Conservation (phyloP, 2,329 filamentous ascomycete genomes). For the Hypoxylon sp. region DNA sequence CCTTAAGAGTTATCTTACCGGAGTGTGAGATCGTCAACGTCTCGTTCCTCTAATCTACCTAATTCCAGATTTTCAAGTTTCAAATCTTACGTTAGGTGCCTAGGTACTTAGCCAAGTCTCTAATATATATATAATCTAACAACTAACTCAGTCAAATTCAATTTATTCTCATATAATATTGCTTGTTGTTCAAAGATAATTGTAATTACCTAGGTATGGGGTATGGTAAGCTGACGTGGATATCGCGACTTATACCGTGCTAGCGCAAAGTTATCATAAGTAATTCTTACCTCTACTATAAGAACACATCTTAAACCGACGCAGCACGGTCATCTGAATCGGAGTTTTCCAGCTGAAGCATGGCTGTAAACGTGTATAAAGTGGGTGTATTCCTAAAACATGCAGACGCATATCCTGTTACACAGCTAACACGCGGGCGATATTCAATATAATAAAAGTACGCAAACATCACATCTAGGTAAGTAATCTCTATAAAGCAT, state of each 20-base stretch:
- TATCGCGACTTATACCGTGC: not conserved
- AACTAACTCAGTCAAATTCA: not conserved
- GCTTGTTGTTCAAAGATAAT: not conserved
- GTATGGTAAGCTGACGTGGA: slow-evolving; percentile 6
- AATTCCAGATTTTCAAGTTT: not conserved
- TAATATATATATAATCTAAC: slow-evolving; percentile 10
- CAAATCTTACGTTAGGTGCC: not conserved
- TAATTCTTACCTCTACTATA: not conserved
- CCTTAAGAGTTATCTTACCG: not conserved
- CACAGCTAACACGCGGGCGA: not conserved
- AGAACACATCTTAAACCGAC: not conserved
- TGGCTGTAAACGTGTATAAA: not conserved
- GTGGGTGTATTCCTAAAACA: not conserved
- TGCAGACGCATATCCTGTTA: not conserved
- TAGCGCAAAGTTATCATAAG: not conserved
- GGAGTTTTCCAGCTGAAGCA: not conserved
- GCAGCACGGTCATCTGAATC: not conserved
- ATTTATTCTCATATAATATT: not conserved
- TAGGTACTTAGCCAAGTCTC: not conserved
- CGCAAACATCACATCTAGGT: not conserved
- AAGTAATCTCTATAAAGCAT: too few relatives aligned
- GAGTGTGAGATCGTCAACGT: not conserved
- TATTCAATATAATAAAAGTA: not conserved
- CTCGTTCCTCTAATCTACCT: too few relatives aligned
- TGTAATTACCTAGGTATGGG: slow-evolving; percentile 29